phyloP scores from a whole-genome alignment of 495 filamentous ascomycete species.

The Podospora anserina region DNA sequence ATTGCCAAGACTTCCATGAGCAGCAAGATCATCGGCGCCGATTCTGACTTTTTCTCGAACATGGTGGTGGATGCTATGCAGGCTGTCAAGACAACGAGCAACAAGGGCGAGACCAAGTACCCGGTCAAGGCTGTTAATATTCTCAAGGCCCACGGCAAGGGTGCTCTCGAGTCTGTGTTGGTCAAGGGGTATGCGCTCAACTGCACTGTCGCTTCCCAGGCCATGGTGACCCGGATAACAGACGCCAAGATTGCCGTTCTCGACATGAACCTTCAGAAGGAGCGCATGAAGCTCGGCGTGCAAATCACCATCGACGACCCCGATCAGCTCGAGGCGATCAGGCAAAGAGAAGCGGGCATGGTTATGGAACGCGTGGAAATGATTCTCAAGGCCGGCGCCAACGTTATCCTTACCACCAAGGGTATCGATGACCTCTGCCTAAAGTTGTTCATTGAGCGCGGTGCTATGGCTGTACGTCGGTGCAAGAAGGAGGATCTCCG shows the following conservation, averaged over 20 bases:
- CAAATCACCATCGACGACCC: slow-evolving; percentile 98
- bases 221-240: slow-evolving; percentile 88
- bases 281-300: slow-evolving; percentile 97
- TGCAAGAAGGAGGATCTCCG: slow-evolving; percentile 99
- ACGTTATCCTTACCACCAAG: slow-evolving; percentile 95
- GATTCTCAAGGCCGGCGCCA: slow-evolving; percentile 96
- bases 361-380: slow-evolving; percentile 93
- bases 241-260: slow-evolving; percentile 97
- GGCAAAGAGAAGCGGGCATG: slow-evolving; percentile 85
- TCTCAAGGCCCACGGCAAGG: slow-evolving; percentile 96
- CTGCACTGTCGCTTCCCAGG: slow-evolving; percentile 97
- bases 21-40: slow-evolving; percentile 94
- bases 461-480: slow-evolving; percentile 91
- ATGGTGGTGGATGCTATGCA: slow-evolving; percentile 97
- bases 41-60: slow-evolving; percentile 95
- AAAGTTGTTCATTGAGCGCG: slow-evolving; percentile 91
- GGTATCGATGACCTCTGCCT: slow-evolving; percentile 95
- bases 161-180: slow-evolving; percentile 79
- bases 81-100: slow-evolving; percentile 89
- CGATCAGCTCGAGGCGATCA: slow-evolving; percentile 93
- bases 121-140: slow-evolving; percentile 99
- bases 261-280: slow-evolving; percentile 98
- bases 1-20: slow-evolving; percentile 99
- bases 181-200: slow-evolving; percentile 97
- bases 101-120: slow-evolving; percentile 87